A percentile compares a stretch with the other conserved stretches of the same genome.
Conservation (phyloP, 306 rosid species). For the Albizia julibrissin region DNA sequence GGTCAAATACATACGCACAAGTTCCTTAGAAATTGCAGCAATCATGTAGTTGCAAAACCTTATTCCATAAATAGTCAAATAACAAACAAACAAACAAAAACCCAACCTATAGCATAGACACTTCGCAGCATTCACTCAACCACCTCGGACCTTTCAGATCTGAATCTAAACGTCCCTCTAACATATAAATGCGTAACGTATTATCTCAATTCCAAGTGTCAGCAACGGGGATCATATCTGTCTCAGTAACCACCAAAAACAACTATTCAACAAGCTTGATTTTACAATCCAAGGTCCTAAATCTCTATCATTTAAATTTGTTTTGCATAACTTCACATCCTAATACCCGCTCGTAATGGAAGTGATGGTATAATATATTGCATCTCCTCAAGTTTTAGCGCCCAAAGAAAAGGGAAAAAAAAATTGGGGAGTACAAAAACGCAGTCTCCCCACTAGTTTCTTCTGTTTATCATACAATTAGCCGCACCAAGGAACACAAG, state of each 20-base stretch:
- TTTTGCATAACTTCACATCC: not conserved
- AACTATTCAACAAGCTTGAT: not conserved
- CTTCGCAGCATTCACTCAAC: not conserved
- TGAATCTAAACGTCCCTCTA: not conserved
- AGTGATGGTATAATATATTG: not conserved
- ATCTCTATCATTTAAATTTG: not conserved
- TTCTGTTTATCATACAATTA: not conserved
- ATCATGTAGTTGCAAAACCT: not conserved
- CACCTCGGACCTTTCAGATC: not conserved
- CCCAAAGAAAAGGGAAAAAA: not conserved
- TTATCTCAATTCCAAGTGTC: not conserved
- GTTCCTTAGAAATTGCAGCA: not conserved
- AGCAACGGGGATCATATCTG: not conserved
- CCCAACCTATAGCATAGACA: not conserved
- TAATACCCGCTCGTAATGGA: not conserved
- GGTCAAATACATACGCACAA: not conserved
- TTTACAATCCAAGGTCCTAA: not conserved
- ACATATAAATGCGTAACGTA: not conserved
- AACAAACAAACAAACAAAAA: not conserved
- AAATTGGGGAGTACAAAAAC: not conserved
- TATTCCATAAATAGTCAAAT: not conserved
- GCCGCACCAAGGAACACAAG: not conserved
- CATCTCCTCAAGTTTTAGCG: not conserved
- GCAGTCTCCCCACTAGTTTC: not conserved
- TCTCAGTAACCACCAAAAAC: not conserved